phyloP scores from a whole-genome alignment of 2,329 filamentous ascomycete species.

The Trichoderma sp. region DNA sequence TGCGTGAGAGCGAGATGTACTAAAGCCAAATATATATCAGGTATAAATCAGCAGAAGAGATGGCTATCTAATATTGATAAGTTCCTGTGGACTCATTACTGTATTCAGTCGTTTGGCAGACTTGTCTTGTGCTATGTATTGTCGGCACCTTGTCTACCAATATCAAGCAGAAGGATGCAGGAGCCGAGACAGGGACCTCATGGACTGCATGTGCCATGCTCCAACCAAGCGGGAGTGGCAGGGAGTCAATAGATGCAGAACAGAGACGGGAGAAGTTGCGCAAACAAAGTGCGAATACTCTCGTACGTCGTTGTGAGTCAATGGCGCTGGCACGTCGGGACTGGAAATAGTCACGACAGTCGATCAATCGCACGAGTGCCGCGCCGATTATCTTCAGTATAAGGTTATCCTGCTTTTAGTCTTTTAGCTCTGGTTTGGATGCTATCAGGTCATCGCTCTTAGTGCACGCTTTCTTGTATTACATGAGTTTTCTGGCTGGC shows the following conservation, averaged over 20 bases:
- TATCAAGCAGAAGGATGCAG: neutral
- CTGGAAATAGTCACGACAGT: neutral
- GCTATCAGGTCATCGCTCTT: neutral
- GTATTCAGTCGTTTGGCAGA: too few species aligned
- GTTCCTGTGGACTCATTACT: too few species aligned
- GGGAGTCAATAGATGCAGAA: neutral
- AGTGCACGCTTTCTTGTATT: neutral
- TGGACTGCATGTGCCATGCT: slow-evolving; percentile 15
- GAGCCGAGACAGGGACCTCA: neutral
- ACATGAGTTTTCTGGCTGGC: neutral
- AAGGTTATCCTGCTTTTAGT: neutral
- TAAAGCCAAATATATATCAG: neutral
- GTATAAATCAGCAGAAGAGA: neutral
- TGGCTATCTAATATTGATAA: too few species aligned
- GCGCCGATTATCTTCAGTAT: neutral
- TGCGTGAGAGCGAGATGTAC: neutral
- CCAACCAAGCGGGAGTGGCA: neutral
- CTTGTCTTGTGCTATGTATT: neutral
- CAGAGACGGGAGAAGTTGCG: neutral
- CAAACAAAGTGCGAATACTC: neutral
- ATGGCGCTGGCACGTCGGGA: neutral
- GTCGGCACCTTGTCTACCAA: neutral
- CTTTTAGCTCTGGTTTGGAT: neutral
- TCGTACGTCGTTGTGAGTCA: slow-evolving; percentile 16
- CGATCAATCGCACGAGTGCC: neutral